Evolutionary conservation across 1,284 basidiomycete species (phyloP).

Genomic region (Pseudozyma sp.): DNA sequence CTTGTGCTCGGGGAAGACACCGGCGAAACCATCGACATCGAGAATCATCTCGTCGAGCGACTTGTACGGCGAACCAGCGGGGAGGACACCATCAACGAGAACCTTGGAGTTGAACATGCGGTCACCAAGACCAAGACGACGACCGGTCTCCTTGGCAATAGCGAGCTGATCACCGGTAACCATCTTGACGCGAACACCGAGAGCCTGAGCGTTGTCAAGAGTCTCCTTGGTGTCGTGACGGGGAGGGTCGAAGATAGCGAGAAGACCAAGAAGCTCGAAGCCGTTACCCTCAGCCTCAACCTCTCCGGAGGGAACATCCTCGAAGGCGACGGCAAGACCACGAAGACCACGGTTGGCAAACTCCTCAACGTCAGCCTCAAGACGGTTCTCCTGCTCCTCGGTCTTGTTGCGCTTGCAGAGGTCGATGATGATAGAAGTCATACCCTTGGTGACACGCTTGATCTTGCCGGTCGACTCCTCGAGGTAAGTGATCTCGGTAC

Average conservation of each 20-base stretch:
- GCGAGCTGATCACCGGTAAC: conserved; percentile 99
- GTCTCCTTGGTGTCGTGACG: conserved; percentile 99
- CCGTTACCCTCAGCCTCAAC: conserved; percentile 87
- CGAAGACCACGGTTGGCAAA: conserved; percentile 96
- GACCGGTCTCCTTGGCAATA: conserved; percentile 98
- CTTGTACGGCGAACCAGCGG: conserved; percentile 78
- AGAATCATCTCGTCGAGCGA: conserved; percentile 87
- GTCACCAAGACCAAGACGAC: conserved; percentile 93
- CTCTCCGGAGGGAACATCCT: conserved; percentile 83
- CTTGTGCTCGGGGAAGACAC: conserved; percentile 98
- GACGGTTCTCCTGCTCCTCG: conserved; percentile 85
- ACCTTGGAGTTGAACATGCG: conserved; percentile 98
- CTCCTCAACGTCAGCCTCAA: conserved; percentile 94
- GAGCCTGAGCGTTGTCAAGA: conserved; percentile 92
- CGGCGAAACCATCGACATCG: conserved; percentile 90
- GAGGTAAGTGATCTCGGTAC: conserved; percentile 96
- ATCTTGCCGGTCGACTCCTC: conserved; percentile 92
- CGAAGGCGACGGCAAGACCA: conserved; percentile 94
- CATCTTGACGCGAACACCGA: conserved; percentile 99
- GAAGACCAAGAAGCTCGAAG: conserved; percentile 95
- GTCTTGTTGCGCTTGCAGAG: conserved; percentile 98
- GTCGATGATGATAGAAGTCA: conserved; percentile 88
- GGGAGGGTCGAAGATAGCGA: conserved; percentile 97
- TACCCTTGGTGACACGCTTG: conserved; percentile 99
- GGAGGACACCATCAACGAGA: conserved; percentile 87